Evolutionary conservation across 768 basidiomycete genomes (phyloP).

Genomic region (Leccinum subtestaceum): DNA sequence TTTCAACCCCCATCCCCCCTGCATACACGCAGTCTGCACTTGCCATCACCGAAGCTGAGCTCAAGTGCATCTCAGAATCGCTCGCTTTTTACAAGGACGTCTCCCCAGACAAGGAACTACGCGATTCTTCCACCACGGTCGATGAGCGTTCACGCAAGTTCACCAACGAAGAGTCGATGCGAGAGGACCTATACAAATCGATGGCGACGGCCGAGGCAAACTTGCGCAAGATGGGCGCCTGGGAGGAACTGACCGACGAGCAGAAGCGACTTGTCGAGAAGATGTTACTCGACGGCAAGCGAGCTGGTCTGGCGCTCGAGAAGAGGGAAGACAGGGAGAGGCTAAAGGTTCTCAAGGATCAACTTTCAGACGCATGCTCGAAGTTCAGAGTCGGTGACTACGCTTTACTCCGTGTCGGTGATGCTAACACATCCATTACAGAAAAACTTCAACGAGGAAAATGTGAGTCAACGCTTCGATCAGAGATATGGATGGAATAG

Average conservation of each 20-base stretch:
- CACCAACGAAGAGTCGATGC: slow-evolving; percentile 75
- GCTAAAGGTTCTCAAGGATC: slow-evolving; percentile 66
- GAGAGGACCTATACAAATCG: slow-evolving; percentile 74
- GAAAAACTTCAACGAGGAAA: slow-evolving; percentile 89
- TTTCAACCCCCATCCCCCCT: slow-evolving; percentile 12
- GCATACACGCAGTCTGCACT: slow-evolving; percentile 46
- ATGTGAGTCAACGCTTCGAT: slow-evolving; percentile 39
- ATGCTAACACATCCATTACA: slow-evolving; percentile 22
- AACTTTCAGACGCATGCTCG: slow-evolving; percentile 70
- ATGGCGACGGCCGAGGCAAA: slow-evolving; percentile 70
- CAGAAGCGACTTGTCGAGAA: slow-evolving; percentile 79
- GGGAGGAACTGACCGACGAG: slow-evolving; percentile 62
- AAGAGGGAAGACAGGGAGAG: slow-evolving; percentile 53
- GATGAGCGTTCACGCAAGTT: slow-evolving; percentile 72
- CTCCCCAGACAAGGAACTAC: slow-evolving; percentile 66
- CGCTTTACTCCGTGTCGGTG: neutral
- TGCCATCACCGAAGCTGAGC: slow-evolving; percentile 55
- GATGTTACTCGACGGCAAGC: slow-evolving; percentile 73
- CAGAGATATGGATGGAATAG: neutral
- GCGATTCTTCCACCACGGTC: slow-evolving; percentile 76
- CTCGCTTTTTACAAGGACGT: slow-evolving; percentile 83
- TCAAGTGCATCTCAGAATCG: slow-evolving; percentile 53
- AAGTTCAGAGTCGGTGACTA: slow-evolving; percentile 66
- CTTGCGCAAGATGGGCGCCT: slow-evolving; percentile 57
- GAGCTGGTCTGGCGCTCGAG: slow-evolving; percentile 73